Evolutionary conservation across 179 eudicot genomes (phyloP).

Genomic region (Heliamphora pulchella): DNA sequence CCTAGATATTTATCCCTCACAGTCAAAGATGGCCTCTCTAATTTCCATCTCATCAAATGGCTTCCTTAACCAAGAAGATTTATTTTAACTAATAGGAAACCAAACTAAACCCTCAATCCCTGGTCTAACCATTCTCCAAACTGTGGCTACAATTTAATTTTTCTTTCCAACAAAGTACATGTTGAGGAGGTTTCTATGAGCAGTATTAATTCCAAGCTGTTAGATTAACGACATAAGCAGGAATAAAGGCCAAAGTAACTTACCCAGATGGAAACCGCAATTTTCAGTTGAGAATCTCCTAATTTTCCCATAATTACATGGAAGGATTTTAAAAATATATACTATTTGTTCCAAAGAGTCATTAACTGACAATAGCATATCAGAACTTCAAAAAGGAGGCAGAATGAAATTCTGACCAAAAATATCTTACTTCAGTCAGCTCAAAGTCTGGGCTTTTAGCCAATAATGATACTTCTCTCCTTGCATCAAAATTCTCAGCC

Average conservation of each 20-base stretch:
- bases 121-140: no score
- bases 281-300: background rate
- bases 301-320: background rate
- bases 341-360: background rate
- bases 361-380: background rate
- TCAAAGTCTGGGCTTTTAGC: conserved; percentile 68
- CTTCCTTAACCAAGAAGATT: no score
- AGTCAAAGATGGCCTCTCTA: no score
- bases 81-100: no score
- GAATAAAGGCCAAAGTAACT: background rate
- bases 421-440: conserved; percentile 52
- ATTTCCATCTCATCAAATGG: no score
- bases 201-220: background rate
- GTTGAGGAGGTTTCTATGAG: background rate
- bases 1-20: no score
- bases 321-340: background rate
- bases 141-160: background rate
- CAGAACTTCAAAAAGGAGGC: background rate
- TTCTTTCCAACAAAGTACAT: background rate
- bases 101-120: no score
- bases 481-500: conserved; percentile 73
- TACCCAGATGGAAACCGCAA: background rate
- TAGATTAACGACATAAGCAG: background rate
- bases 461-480: conserved; percentile 69
- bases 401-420: background rate